Evolutionary conservation across 2,329 filamentous ascomycete genomes (phyloP), one percentile per base, ranked within the genome.

Genomic region (Aciculosporium take): DNA sequence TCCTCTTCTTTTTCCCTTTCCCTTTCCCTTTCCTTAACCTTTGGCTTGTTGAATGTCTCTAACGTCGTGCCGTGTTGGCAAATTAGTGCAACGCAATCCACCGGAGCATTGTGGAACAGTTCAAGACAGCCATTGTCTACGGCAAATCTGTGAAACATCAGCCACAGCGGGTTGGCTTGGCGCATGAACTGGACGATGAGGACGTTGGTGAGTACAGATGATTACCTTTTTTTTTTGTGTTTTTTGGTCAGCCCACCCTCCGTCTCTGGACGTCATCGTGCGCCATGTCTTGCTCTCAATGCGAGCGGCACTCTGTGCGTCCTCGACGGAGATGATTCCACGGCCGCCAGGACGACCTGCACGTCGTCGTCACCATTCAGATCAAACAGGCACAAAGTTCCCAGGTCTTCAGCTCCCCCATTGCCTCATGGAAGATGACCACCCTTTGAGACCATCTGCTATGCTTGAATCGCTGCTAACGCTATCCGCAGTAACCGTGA

Each of bases 91-190:
- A 95, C 66, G 76, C 85, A 51, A 98, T 98, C 59, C 91, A 98
- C 66, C 86, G 91, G 60, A 93, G 79, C 43, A 96, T 98, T 58
- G 74, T 91, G 43, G 91, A 98, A 53, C 81, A 94, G 53, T 98
- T 98, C 72, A 93, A 89, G 65, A 77, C 81, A 46, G 91, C 91
- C 41, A 81, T 98, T 57, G 91, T 98, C 32, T 98, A 96, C 62
- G 91, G 91, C 52, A 91, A 89, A 61, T 95, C 88, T 42, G 89
- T 96, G 52, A 96, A 96, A 72, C 91, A 98, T 67, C 91, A 96
- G 66, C 91, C 91, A 49, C 91, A 98, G 66, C 78, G 88, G 56
- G 91, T 96, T 48, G 91, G 91, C 38, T 72, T 98, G 49, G 69
- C 75, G 40, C 91, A 98, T 61, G 86, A 94, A 68, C 71, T 98